Evolutionary conservation across 805 yeast species (phyloP).

Genomic region (Starmerella asiatica): DNA sequence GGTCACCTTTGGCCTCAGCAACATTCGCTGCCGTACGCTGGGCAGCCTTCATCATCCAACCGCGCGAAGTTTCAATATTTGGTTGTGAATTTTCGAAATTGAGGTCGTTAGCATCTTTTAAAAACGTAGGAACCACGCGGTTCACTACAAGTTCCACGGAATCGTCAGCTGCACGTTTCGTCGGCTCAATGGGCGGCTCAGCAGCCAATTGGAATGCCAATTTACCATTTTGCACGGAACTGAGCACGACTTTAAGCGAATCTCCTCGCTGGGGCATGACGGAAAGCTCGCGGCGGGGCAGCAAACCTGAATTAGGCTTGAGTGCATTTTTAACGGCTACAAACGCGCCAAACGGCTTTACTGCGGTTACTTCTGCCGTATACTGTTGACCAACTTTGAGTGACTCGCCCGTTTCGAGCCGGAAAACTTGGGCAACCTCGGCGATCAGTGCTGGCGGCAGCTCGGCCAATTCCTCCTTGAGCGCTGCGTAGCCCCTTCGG

Average conservation of each 20-base stretch:
- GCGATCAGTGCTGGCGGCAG: constrained; percentile 12
- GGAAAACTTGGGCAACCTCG: constrained; percentile 1
- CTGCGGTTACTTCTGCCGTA: constrained; percentile 45
- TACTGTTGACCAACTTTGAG: constrained; percentile 24
- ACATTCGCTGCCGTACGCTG: not conserved
- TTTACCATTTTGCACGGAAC: not conserved
- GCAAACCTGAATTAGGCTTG: not conserved
- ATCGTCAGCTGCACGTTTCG: not conserved
- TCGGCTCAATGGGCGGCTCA: not conserved
- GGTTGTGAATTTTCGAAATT: not conserved
- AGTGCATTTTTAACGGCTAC: constrained; percentile 34
- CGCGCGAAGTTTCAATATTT: no score
- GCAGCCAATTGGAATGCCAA: not conserved
- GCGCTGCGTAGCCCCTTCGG: constrained; percentile 25
- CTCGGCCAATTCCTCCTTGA: constrained; percentile 30
- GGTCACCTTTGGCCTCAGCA: no score
- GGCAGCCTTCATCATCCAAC: not conserved
- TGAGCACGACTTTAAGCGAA: not conserved
- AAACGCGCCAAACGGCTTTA: constrained; percentile 69
- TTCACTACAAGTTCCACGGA: not conserved
- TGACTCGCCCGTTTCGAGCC: no score
- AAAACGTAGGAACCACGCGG: not conserved
- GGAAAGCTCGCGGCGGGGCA: not conserved
- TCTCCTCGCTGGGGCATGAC: not conserved
- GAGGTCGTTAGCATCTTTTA: not conserved